Percentiles rank a stretch among this genome's conserved stretches.
Conservation (phyloP, 805 yeast species). For the Candida germanica region DNA sequence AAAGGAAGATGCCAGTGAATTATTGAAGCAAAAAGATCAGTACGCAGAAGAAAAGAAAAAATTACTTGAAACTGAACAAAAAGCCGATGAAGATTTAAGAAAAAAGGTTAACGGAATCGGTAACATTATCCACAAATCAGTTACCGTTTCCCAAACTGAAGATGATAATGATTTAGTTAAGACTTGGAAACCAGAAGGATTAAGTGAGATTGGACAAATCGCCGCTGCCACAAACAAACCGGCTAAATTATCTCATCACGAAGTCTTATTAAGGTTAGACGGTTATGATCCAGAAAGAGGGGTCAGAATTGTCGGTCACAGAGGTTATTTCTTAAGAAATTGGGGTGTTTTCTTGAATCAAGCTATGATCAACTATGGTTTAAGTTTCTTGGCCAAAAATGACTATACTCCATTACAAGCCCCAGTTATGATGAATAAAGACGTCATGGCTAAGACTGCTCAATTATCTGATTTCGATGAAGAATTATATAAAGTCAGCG, state of each 20-base stretch:
- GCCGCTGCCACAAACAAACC: constrained; percentile 77
- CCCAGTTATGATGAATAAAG: constrained; percentile 99
- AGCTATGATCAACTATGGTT: constrained; percentile 95
- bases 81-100: constrained; percentile 72
- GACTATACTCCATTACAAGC: constrained; percentile 93
- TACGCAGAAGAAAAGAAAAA: constrained; percentile 67
- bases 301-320: constrained; percentile 94
- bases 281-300: constrained; percentile 99
- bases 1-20: constrained; percentile 89
- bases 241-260: constrained; percentile 90
- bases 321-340: constrained; percentile 94
- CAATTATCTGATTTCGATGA: constrained; percentile 97
- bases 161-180: constrained; percentile 85
- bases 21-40: constrained; percentile 77
- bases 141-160: constrained; percentile 83
- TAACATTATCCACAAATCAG: constrained; percentile 90
- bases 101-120: constrained; percentile 87
- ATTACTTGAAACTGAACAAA: constrained; percentile 66
- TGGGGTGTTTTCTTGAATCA: constrained; percentile 97
- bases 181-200: constrained; percentile 81
- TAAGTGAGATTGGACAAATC: constrained; percentile 52
- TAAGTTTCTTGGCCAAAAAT: constrained; percentile 72
- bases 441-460: constrained; percentile 98
- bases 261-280: constrained; percentile 86
- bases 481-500: constrained; percentile 93